Base-by-base conservation (phyloP, 2,329 filamentous ascomycete species). In the Aspergillaceae sp. region DNA sequence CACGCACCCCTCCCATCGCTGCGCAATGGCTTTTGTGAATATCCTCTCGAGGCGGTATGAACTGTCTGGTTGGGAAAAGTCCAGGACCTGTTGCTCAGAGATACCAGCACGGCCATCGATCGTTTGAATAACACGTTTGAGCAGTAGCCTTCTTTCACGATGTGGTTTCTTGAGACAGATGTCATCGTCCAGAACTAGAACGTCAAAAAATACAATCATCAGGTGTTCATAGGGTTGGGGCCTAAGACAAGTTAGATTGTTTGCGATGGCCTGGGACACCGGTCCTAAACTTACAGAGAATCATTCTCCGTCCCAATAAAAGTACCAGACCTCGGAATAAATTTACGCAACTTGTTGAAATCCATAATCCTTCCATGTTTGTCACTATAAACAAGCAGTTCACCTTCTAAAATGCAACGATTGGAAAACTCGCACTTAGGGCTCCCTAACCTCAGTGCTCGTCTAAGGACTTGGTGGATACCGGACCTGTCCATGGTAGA, bases 301-400 rank as follows among this genome's bases (percentile, higher is more conserved):
- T 94, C 87, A 46, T 77, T 70, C 4, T 79, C 74, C 0, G 77
- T 83, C 1, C 85, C 82, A 45, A 94, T 68, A 47, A 80, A 84
- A 0, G 73, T 72, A 1, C 88, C 88, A 40, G 86, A 84, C 36
- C 88, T 78, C 5, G 77, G 74, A 28, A 95, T 78, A 57, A 94
- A 84, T 54, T 87, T 90, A 40, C 88, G 78, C 49, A 95, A 84
- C 56, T 87, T 86, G 55, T 92, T 81, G 55, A 95, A 95, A 1
- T 82, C 81, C 38, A 88, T 68, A 3, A 94, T 80, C 34, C 73
- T 77, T 26, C 76, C 66, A 38, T 83, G 73, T 66, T 73, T 69
- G 43, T 87, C 82, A 59, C 79, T 86, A 64, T 83, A 94, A 1
- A 91, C 83, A 4, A 92, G 75, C 45, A 95, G 69, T 59, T 96